phyloP scores from a whole-genome alignment of 495 filamentous ascomycete species.

The Penicillium antarcticum region DNA sequence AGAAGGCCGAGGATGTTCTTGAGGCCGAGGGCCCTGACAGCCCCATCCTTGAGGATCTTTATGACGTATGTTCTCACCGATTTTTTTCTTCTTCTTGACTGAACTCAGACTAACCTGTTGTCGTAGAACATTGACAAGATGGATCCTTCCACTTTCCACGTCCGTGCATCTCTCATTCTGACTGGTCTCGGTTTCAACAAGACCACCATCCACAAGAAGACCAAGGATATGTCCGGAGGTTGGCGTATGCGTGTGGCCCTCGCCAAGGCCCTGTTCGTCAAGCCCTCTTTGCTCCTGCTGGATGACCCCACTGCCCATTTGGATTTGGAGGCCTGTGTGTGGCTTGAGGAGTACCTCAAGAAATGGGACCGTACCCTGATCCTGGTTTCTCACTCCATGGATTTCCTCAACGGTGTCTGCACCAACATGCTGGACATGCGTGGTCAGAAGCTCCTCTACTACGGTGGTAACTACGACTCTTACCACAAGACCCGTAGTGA shows the following conservation, averaged over 20 bases:
- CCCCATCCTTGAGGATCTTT: slow-evolving; percentile 88
- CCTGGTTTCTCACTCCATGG: slow-evolving; percentile 94
- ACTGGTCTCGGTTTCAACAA: slow-evolving; percentile 99
- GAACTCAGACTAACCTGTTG: slow-evolving; percentile 25
- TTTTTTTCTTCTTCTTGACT: neutral
- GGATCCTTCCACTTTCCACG: slow-evolving; percentile 99
- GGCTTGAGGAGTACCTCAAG: slow-evolving; percentile 99
- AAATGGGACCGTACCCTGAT: slow-evolving; percentile 99
- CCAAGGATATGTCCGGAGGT: slow-evolving; percentile 99
- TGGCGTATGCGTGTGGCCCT: slow-evolving; percentile 99
- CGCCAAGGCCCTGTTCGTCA: slow-evolving; percentile 97
- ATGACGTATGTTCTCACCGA: slow-evolving; percentile 68
- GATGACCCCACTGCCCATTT: slow-evolving; percentile 99
- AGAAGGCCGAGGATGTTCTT: slow-evolving; percentile 81
- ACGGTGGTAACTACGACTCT: slow-evolving; percentile 99
- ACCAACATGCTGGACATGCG: slow-evolving; percentile 99
- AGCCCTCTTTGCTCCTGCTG: slow-evolving; percentile 89
- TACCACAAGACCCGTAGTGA: slow-evolving; percentile 93
- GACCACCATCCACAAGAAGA: slow-evolving; percentile 93
- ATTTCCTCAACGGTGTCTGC: slow-evolving; percentile 99
- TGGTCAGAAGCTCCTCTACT: slow-evolving; percentile 86
- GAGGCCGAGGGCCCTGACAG: slow-evolving; percentile 90
- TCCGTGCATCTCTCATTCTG: slow-evolving; percentile 91
- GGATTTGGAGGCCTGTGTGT: slow-evolving; percentile 99
- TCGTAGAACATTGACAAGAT: slow-evolving; percentile 92